Conservation (phyloP, 1,284 basidiomycete species). For the Tylopilus orsonianus region DNA sequence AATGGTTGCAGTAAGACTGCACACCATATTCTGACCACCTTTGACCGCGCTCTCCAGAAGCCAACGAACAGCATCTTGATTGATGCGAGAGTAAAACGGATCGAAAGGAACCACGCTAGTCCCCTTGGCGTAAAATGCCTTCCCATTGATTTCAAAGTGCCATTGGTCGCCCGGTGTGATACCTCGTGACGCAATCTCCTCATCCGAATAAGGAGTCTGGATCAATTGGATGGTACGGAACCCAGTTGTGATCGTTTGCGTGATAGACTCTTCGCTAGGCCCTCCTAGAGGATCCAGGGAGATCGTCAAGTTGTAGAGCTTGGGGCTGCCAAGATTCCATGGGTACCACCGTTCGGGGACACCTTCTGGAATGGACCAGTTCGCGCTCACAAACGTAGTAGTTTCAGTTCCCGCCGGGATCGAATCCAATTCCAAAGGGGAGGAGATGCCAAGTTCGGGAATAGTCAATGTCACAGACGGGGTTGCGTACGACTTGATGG, state of each 20-base stretch:
- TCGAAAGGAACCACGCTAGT: slow-evolving; percentile 63
- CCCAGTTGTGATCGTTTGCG: slow-evolving; percentile 46
- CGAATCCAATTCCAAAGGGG: slow-evolving; percentile 29
- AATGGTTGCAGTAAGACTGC: not conserved
- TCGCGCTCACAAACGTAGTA: slow-evolving; percentile 42
- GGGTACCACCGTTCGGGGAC: slow-evolving; percentile 55
- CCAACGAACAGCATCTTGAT: slow-evolving; percentile 53
- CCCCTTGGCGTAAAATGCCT: slow-evolving; percentile 53
- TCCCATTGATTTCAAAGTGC: slow-evolving; percentile 59
- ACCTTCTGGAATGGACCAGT: slow-evolving; percentile 47
- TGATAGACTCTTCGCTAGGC: slow-evolving; percentile 17
- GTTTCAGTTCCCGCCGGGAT: slow-evolving; percentile 35
- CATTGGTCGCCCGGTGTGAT: slow-evolving; percentile 61
- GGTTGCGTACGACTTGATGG: slow-evolving; percentile 36
- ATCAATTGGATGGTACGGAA: slow-evolving; percentile 57
- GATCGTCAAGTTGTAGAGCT: slow-evolving; percentile 51
- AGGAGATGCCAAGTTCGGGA: slow-evolving; percentile 44
- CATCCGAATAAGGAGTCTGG: slow-evolving; percentile 46
- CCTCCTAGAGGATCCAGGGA: slow-evolving; percentile 21
- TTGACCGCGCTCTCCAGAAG: slow-evolving; percentile 53
- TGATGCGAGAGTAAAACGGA: slow-evolving; percentile 54
- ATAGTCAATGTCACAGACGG: slow-evolving; percentile 45
- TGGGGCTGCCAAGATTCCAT: slow-evolving; percentile 53
- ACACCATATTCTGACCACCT: slow-evolving; percentile 61
- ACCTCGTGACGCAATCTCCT: slow-evolving; percentile 44